Evolutionary conservation across 2,329 filamentous ascomycete species (phyloP), one percentile per base, ranked within the genome.

Genomic region (Pseudopyrenochaeta lycopersici): DNA sequence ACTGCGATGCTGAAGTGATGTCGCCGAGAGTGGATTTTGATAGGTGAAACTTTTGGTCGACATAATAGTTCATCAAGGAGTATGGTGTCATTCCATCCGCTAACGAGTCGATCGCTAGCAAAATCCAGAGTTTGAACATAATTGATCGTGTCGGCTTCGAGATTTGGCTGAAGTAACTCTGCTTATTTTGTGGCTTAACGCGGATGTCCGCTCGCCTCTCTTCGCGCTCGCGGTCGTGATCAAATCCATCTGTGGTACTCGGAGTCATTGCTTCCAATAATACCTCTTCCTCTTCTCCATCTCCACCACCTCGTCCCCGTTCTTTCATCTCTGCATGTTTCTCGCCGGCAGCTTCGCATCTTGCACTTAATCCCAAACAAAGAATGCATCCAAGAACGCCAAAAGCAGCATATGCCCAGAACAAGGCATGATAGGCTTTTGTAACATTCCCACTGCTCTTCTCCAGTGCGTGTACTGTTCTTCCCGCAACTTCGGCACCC

Each of bases 71-170:
- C 66, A 74, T 73, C 1, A 74, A 60, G 1, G 64, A 68, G 54
- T 72, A 75, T 1, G 72, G 72, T 6, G 67, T 71, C 72, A 89
- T 89, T 20, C 87, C 86, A 61, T 89, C 86, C 12, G 87, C 85
- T 9, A 89, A 77, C 2, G 85, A 86, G 72, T 90, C 88, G 20
- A 89, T 77, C 18, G 83, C 81, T 9, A 90, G 79, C 7, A 90
- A 80, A 53, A 88, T 82, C 85, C 87, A 89, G 3, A 90, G 76
- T 45, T 85, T 84, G 70, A 84, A 84, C 82, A 89, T 87, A 64
- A 85, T 80, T 1, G 77, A 79, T 11, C 82, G 79, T 0, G 87
- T 88, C 12, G 82, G 74, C 1, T 74, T 69, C 0, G 87, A 89
- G 46, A 89, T 88, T 55, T 85, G 72, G 31, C 66, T 66, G 35